phyloP scores from a whole-genome alignment of 2,329 filamentous ascomycete species.

The Ophiocordyceps camponoti-floridani region DNA sequence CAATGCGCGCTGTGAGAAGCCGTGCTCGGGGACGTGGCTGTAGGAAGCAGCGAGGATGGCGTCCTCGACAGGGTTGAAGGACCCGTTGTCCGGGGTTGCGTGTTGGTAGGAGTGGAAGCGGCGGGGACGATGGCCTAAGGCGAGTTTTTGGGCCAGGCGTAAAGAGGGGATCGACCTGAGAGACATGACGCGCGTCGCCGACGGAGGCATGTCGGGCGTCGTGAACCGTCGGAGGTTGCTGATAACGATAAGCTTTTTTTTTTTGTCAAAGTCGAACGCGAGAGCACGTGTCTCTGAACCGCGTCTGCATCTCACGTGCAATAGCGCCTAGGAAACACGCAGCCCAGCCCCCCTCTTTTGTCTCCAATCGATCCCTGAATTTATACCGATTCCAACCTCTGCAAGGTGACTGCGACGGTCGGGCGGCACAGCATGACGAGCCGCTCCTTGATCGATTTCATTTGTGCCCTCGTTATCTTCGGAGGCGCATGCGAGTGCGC shows the following conservation, averaged over 20 bases:
- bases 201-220: no score
- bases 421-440: no score
- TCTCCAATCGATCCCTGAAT: neutral
- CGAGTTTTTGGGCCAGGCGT: neutral
- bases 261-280: neutral
- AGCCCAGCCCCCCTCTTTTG: neutral
- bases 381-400: neutral
- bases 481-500: neutral
- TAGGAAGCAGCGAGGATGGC: slow-evolving; percentile 71
- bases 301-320: neutral
- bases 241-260: neutral
- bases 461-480: neutral
- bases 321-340: neutral
- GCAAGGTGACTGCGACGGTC: no score
- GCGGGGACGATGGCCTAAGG: slow-evolving; percentile 1
- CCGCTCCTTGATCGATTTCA: no score
- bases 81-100: slow-evolving; percentile 26
- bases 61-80: slow-evolving; percentile 52
- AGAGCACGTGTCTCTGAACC: neutral
- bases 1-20: slow-evolving; percentile 63
- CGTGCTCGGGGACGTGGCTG: slow-evolving; percentile 57
- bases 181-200: neutral
- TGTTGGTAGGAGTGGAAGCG: slow-evolving; percentile 62
- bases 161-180: neutral
- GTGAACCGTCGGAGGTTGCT: neutral